Base-by-base conservation (phyloP, 75 land plant species). In the Gnetum montanum region DNA sequence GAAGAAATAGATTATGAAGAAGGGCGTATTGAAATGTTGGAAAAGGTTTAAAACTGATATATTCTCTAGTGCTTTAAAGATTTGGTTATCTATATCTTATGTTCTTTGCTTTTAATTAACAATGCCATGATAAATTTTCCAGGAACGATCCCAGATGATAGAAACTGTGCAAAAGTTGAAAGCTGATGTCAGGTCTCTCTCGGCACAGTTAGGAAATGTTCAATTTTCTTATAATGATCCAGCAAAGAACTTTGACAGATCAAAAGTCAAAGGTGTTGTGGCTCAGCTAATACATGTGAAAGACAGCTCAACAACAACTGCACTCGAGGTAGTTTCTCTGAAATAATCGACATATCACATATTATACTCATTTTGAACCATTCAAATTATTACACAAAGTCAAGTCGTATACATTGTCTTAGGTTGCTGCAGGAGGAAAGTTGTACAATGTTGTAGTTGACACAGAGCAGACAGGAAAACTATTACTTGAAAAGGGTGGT, bases 351-450 rank as follows among this genome's bases (percentile, higher is more conserved):
- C 64, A 37, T 49, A 30, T 62, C 27, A 6, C 36, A 3, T 3
- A 24, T 36, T 12, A 47, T 47, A 47, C 19, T 19, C 49, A 47
- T 19, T n/a, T n/a, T n/a, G n/a, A n/a, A n/a, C n/a, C n/a, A n/a
- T n/a, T n/a, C n/a, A n/a, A n/a, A n/a, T n/a, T n/a, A n/a, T n/a
- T n/a, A n/a, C n/a, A n/a, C n/a, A n/a, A n/a, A n/a, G n/a, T n/a
- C n/a, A 11, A 53, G 15, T 33, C 12, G 12, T n/a, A 22, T 31
- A 11, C 25, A 24, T 30, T 34, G 24, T 23, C 45, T 37, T 68
- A 95, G 99, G 97, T 90, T 49, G 79, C 88, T 67, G 99, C 99
- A 40, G 93, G 92, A 49, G 88, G 97, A 16, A 90, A 90, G 62
- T 58, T 95, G 35, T 95, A 54, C 70, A 90, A 90, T 68, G 97